phyloP scores from a whole-genome alignment of 192 early-diverging fungal genomes.

The Jimgerdemannia flammicorona region DNA sequence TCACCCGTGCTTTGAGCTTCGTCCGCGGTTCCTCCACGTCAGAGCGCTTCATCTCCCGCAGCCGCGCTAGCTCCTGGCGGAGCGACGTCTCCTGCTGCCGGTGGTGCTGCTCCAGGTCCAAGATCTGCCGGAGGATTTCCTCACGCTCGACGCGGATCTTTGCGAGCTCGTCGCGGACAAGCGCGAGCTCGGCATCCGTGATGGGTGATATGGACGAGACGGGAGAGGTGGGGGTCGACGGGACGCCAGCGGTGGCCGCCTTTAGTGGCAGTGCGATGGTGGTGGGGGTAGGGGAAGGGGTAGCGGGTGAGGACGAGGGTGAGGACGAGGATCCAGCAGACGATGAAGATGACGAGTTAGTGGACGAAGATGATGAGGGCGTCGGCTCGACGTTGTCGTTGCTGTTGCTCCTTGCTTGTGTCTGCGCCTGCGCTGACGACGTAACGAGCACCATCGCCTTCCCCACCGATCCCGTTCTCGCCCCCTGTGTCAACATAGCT shows the following conservation, averaged over 20 bases:
- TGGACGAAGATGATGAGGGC: neutral
- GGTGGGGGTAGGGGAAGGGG: neutral
- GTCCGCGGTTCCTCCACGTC: neutral
- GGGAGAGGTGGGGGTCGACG: neutral
- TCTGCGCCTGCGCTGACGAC: neutral
- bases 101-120: neutral
- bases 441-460: neutral
- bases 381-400: neutral
- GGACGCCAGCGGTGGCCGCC: too few species aligned
- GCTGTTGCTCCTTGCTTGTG: neutral
- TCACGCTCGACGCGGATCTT: neutral
- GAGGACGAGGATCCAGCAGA: neutral
- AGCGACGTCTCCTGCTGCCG: neutral
- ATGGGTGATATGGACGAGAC: neutral
- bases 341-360: neutral
- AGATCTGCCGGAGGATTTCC: neutral
- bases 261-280: neutral
- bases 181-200: neutral
- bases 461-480: neutral
- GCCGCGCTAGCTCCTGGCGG: neutral
- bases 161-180: neutral
- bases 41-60: neutral
- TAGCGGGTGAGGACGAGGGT: neutral
- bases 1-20: neutral
- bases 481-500: neutral